phyloP scores from a whole-genome alignment of 2,329 filamentous ascomycete species.

The Penicillium sp. region DNA sequence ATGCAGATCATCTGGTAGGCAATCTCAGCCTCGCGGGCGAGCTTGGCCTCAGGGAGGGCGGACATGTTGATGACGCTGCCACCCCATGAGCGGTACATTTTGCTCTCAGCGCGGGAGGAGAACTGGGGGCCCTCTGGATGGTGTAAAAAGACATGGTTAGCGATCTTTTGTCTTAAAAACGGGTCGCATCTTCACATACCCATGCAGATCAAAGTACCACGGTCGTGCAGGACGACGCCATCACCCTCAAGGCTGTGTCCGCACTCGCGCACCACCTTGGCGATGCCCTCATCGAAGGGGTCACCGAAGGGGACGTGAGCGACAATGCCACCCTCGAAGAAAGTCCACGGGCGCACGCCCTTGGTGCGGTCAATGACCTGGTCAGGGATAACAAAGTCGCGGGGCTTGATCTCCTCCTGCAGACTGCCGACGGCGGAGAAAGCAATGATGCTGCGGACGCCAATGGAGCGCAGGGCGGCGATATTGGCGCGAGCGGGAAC shows the following conservation, averaged over 20 bases:
- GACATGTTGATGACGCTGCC: conserved; percentile 99
- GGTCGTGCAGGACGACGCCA: conserved; percentile 77
- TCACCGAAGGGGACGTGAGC: conserved; percentile 95
- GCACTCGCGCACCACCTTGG: conserved; percentile 72
- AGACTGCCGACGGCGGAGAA: conserved; percentile 94
- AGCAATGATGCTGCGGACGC: conserved; percentile 86
- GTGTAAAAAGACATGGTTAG: not conserved
- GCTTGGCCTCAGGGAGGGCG: conserved; percentile 88
- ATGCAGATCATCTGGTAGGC: conserved; percentile 99
- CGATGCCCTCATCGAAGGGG: conserved; percentile 80
- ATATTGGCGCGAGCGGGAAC: conserved; percentile 95
- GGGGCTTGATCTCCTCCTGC: conserved; percentile 87
- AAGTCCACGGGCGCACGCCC: conserved; percentile 89
- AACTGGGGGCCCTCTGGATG: conserved; percentile 89
- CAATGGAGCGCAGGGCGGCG: conserved; percentile 87
- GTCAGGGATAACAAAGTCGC: conserved; percentile 95
- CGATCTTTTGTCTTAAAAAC: not conserved
- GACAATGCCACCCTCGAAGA: conserved; percentile 79
- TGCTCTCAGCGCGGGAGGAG: conserved; percentile 89
- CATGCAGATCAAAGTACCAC: conserved; percentile 88
- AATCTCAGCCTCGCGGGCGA: conserved; percentile 93
- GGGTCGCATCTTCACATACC: conserved; percentile 52
- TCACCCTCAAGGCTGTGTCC: conserved; percentile 77
- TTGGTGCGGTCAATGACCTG: conserved; percentile 98
- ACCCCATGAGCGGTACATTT: conserved; percentile 93